phyloP scores from a whole-genome alignment of 2,329 filamentous ascomycete genomes.

The Metarhizium anisopliae region DNA sequence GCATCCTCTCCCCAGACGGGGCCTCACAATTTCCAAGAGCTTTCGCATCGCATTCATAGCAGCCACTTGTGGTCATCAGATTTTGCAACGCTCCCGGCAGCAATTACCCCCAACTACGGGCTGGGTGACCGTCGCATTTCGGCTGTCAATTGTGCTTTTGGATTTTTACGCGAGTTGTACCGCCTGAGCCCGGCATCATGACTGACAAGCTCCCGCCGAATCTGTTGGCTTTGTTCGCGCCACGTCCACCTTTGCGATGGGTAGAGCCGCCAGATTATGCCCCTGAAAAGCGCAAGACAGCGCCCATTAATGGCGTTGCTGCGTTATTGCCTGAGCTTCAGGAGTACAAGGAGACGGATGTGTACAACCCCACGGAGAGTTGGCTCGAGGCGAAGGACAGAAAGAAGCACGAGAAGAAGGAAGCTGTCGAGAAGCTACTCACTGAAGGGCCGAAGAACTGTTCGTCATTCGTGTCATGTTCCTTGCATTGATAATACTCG shows the following conservation, averaged over 20 bases:
- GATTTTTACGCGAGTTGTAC: background rate
- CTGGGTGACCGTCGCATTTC: background rate
- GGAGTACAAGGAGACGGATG: conserved; percentile 69
- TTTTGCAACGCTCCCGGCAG: background rate
- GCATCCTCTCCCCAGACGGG: background rate
- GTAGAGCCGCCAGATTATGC: conserved; percentile 75
- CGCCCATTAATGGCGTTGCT: conserved; percentile 63
- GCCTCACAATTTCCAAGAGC: conserved; percentile 12
- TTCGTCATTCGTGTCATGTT: conserved; percentile 35
- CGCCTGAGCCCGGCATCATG: conserved; percentile 43
- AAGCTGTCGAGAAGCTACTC: conserved; percentile 52
- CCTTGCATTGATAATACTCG: background rate
- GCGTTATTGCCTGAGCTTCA: conserved; percentile 65
- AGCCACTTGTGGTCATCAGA: background rate
- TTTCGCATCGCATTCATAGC: background rate
- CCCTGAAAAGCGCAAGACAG: conserved; percentile 72
- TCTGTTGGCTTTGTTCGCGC: conserved; percentile 87
- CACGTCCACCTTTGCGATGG: conserved; percentile 85
- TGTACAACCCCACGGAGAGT: conserved; percentile 78
- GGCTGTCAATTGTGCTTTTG: background rate
- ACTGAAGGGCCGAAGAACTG: conserved; percentile 57
- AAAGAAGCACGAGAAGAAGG: conserved; percentile 71
- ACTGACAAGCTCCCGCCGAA: conserved; percentile 94
- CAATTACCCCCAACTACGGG: background rate
- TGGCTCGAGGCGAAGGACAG: conserved; percentile 85